A percentile compares a stretch with the other conserved stretches of the same genome.
phyloP scores from a whole-genome alignment of 2,329 filamentous ascomycete species.

The Daldinia sp. region DNA sequence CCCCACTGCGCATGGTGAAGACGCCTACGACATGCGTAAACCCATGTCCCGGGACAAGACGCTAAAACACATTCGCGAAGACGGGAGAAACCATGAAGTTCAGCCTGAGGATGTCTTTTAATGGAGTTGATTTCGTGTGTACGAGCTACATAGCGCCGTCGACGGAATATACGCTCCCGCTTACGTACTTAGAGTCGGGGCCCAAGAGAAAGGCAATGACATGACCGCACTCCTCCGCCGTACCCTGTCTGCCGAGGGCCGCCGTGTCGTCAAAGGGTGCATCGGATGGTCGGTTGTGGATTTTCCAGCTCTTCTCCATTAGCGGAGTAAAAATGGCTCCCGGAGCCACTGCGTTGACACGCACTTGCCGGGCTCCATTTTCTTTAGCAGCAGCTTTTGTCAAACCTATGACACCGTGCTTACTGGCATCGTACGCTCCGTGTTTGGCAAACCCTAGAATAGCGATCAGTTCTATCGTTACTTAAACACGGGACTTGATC shows the following conservation, averaged over 20 bases:
- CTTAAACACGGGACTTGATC: constrained; percentile 41
- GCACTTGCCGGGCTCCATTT: constrained; percentile 54
- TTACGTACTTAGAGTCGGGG: constrained; percentile 57
- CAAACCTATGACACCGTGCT: constrained; percentile 51
- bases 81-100: constrained; percentile 82
- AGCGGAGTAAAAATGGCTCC: constrained; percentile 60
- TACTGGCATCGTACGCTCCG: constrained; percentile 51
- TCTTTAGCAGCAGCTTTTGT: constrained; percentile 50
- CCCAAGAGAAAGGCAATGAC: constrained; percentile 59
- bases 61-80: constrained; percentile 76
- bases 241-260: constrained; percentile 55
- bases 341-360: constrained; percentile 58
- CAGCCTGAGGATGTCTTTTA: constrained; percentile 87
- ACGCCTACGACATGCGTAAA: constrained; percentile 98
- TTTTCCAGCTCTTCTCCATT: constrained; percentile 55
- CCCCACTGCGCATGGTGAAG: constrained; percentile 72
- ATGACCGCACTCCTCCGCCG: constrained; percentile 56
- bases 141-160: constrained; percentile 51
- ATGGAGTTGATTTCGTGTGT: constrained; percentile 35
- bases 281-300: constrained; percentile 47
- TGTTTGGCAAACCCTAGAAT: constrained; percentile 51
- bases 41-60: constrained; percentile 82
- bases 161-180: constrained; percentile 56
- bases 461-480: constrained; percentile 28
- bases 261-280: constrained; percentile 54